phyloP scores from a whole-genome alignment of 225 moss, liverwort and hornwort genomes.

The Physcomitrellopsis africana region DNA sequence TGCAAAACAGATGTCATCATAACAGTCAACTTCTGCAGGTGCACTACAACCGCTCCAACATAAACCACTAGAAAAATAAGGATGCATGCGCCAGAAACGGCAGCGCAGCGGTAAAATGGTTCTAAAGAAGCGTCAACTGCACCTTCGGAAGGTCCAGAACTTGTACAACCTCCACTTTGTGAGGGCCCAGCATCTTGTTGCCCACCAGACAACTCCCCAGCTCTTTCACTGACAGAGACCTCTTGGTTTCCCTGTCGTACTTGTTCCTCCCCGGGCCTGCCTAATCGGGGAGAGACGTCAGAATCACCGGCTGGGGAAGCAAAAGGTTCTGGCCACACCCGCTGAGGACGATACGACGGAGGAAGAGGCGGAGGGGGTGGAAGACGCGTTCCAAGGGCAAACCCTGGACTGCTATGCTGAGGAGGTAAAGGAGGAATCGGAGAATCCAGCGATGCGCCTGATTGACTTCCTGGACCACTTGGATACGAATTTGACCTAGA shows the following conservation, averaged over 20 bases:
- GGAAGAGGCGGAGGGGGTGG: conserved; percentile 58
- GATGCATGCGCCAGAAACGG: background rate
- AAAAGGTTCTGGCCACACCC: conserved; percentile 43
- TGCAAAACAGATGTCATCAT: too few species aligned
- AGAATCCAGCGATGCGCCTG: conserved; percentile 36
- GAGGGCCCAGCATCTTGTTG: conserved; percentile 62
- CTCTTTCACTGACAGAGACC: conserved; percentile 61
- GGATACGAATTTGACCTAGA: conserved; percentile 42
- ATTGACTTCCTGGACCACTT: conserved; percentile 32
- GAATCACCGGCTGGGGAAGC: conserved; percentile 46
- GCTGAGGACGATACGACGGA: conserved; percentile 60
- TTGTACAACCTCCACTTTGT: conserved; percentile 43
- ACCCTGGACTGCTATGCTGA: conserved; percentile 50
- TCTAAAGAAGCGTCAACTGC: conserved; percentile 3
- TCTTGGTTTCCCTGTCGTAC: conserved; percentile 51
- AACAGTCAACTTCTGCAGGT: too few species aligned
- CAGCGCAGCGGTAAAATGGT: background rate
- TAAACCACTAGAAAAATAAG: too few species aligned
- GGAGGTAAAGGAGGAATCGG: conserved; percentile 38
- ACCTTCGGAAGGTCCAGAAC: conserved; percentile 71
- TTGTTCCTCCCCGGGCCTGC: conserved; percentile 51
- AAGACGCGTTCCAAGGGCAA: conserved; percentile 41
- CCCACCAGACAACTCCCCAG: conserved; percentile 50
- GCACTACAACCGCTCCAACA: too few species aligned
- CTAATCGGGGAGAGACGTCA: conserved; percentile 51